These are phyloP conservation scores for Aeschynomene evenia DNA, from an alignment of 306 rosid species.

Conservation along the genomic window DNA sequence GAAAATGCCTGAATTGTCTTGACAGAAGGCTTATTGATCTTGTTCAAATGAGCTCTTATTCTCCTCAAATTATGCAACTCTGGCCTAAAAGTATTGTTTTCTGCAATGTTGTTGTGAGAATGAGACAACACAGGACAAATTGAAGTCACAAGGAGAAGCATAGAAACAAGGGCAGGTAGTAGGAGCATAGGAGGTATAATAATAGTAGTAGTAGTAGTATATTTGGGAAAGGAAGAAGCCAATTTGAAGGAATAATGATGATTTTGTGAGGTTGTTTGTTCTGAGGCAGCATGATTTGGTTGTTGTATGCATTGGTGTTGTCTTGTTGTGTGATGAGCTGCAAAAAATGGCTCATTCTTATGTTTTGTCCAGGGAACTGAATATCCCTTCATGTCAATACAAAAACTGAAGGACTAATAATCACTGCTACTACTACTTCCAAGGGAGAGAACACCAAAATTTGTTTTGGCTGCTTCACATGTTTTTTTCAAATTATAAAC, in stretches of 20 bases:
- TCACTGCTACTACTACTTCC: slow-evolving; percentile 39
- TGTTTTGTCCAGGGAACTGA: slow-evolving; percentile 54
- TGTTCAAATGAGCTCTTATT: slow-evolving; percentile 51
- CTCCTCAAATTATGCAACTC: slow-evolving; percentile 47
- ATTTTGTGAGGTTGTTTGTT: slow-evolving; percentile 44
- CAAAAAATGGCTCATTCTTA: slow-evolving; percentile 45
- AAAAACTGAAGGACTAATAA: slow-evolving; percentile 60
- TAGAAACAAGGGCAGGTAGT: slow-evolving; percentile 59
- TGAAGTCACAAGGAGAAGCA: slow-evolving; percentile 55
- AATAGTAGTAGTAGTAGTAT: slow-evolving; percentile 22
- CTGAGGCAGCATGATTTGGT: slow-evolving; percentile 40
- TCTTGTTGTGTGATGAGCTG: slow-evolving; percentile 55
- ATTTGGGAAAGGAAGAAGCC: slow-evolving; percentile 40
- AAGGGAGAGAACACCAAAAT: slow-evolving; percentile 16
- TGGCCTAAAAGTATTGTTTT: slow-evolving; percentile 61
- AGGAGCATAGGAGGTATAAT: slow-evolving; percentile 35
- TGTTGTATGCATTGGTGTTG: slow-evolving; percentile 64
- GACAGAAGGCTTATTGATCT: slow-evolving; percentile 78
- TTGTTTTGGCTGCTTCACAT: slow-evolving; percentile 50
- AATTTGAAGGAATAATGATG: slow-evolving; percentile 58
- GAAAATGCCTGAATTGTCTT: slow-evolving; percentile 88
- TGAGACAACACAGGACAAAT: slow-evolving; percentile 47
- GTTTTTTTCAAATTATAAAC: slow-evolving; percentile 59
- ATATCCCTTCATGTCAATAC: slow-evolving; percentile 65
- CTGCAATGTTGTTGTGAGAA: slow-evolving; percentile 20